phyloP scores from a whole-genome alignment of 345 rosid genomes.

The Geranium rotundifolium region DNA sequence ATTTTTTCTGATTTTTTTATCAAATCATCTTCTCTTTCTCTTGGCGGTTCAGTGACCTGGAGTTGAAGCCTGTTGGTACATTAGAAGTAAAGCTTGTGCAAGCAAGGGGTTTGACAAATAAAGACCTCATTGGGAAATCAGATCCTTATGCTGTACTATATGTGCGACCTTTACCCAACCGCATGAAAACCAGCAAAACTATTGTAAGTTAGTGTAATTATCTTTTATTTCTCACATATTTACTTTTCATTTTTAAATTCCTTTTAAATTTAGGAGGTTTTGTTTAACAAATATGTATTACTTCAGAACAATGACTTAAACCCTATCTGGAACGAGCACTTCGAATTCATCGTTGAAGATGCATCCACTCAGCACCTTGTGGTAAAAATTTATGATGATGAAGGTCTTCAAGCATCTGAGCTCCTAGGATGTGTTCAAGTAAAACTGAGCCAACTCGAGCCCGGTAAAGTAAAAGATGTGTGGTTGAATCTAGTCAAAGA shows the following conservation, averaged over 20 bases:
- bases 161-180: slow-evolving; percentile 72
- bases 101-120: slow-evolving; percentile 72
- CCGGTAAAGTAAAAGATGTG: too few relatives aligned
- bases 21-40: neutral
- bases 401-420: too few relatives aligned
- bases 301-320: too few relatives aligned
- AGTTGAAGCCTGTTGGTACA: slow-evolving; percentile 81
- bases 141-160: slow-evolving; percentile 82
- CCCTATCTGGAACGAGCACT: too few relatives aligned
- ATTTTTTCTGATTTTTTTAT: neutral
- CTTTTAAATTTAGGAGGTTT: neutral
- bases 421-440: too few relatives aligned
- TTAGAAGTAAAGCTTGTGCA: slow-evolving; percentile 98
- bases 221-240: slow-evolving; percentile 1
- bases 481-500: too few relatives aligned
- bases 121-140: slow-evolving; percentile 90
- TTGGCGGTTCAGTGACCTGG: slow-evolving; percentile 63
- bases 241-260: neutral
- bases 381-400: too few relatives aligned
- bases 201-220: slow-evolving; percentile 41
- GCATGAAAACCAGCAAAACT: slow-evolving; percentile 67
- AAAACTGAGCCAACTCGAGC: too few relatives aligned
- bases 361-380: too few relatives aligned
- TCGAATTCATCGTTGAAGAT: too few relatives aligned
- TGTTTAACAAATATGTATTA: slow-evolving; percentile 5